These are phyloP conservation scores for Strobilomyces dryophilus DNA, from an alignment of 768 basidiomycete species.

Conservation along the genomic window DNA sequence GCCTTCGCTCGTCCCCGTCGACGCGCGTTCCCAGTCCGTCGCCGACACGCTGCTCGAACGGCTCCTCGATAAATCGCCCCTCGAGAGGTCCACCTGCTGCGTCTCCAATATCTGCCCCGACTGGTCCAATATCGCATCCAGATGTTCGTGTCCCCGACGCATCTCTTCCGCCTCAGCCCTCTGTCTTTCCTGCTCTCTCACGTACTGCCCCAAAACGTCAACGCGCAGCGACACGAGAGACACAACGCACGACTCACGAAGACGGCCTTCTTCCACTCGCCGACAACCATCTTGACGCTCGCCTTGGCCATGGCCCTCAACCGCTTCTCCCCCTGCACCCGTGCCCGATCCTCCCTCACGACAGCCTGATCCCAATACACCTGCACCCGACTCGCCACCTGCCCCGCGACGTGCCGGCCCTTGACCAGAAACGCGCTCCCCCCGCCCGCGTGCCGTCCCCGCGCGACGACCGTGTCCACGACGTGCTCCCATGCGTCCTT, in stretches of 20 bases:
- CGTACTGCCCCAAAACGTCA: slow-evolving; percentile 45
- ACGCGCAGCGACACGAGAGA: not conserved
- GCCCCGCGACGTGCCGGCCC: slow-evolving; percentile 44
- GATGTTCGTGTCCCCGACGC: slow-evolving; percentile 74
- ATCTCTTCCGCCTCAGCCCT: slow-evolving; percentile 73
- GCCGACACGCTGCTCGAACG: slow-evolving; percentile 51
- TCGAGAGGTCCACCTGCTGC: slow-evolving; percentile 67
- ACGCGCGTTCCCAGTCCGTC: slow-evolving; percentile 19
- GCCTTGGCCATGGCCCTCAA: slow-evolving; percentile 65
- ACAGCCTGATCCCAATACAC: slow-evolving; percentile 72
- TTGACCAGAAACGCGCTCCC: slow-evolving; percentile 8
- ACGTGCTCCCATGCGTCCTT: slow-evolving; percentile 59
- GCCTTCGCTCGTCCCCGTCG: slow-evolving; percentile 17
- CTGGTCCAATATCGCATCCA: slow-evolving; percentile 87
- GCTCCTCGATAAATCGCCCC: slow-evolving; percentile 45
- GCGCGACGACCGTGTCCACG: slow-evolving; percentile 41
- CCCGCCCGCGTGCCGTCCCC: slow-evolving; percentile 17
- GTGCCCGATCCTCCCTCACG: slow-evolving; percentile 56
- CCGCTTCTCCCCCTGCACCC: slow-evolving; percentile 60
- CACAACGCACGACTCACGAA: slow-evolving; percentile 47
- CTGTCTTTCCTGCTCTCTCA: slow-evolving; percentile 65
- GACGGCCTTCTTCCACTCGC: slow-evolving; percentile 87
- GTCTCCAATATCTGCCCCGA: slow-evolving; percentile 84
- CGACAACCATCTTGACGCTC: slow-evolving; percentile 62
- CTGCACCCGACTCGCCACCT: slow-evolving; percentile 62